Evolutionary conservation across 306 rosid species (phyloP), one percentile per base, ranked within the genome.

Genomic region (Prunus mongolica): DNA sequence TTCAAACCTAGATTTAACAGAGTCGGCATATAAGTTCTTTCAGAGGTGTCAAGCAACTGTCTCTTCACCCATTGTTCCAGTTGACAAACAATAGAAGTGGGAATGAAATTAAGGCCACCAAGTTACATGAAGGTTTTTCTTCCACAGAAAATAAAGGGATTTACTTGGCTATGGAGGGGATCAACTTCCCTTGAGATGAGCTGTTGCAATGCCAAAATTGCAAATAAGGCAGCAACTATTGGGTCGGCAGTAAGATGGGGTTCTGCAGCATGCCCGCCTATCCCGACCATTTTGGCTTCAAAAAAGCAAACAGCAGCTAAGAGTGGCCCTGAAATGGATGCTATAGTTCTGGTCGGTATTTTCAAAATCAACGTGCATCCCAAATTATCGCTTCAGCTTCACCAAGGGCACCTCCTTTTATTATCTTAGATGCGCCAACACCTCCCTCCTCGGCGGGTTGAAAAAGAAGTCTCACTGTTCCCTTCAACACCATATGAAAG

Each of bases 361-460:
- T 8, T 0, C 2, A 51, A 0, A 6, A 64, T 66, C 83, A 7
- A 91, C 69, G 61, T 91, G 97, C 87, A 89, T 61, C 22, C 69
- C 86, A 38, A 83, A 87, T 76, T 76, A 91, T 89, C 56, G 97
- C 94, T 83, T 91, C 83, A 10, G 78, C 87, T 65, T 84, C 86
- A 78, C 77, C 77, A 82, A 89, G 88, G 24, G 70, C 91, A 74
- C 92, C 94, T 61, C 85, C 89, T 69, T 87, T 76, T 60, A 91
- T 87, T 87, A 91, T 76, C 47, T 74, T n/a, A 28, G 79, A 49
- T 47, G 97, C 89, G 50, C 97, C 92, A 18, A 63, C 63, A 46
- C 84, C 86, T 81, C 87, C 91, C 85, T 91, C 97, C 85, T 89
- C 97, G 20, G 85, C 97, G 16, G 97, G 92, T 83, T 89, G 94